Percentiles rank a stretch among this genome's conserved stretches.
phyloP scores from a whole-genome alignment of 1,284 basidiomycete species.

The Volvariella surrecta region DNA sequence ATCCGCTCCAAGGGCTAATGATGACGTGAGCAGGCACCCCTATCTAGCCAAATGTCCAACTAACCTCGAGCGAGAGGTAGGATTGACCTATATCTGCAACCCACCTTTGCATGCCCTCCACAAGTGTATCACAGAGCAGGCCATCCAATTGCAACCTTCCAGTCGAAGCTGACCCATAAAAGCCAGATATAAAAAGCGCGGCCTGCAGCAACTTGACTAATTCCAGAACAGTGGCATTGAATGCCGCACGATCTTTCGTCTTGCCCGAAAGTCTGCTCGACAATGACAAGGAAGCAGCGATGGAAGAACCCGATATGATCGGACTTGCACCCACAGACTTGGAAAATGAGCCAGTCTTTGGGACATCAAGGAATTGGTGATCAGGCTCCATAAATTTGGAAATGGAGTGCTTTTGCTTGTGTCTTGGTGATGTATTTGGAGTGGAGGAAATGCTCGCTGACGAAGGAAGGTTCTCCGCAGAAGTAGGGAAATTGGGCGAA shows the following conservation, averaged over 20 bases:
- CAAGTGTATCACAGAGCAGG: conserved; percentile 65
- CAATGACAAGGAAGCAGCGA: conserved; percentile 5
- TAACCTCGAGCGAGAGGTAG: conserved; percentile 52
- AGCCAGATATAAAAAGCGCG: conserved; percentile 58
- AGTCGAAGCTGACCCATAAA: conserved; percentile 25
- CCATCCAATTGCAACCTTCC: conserved; percentile 36
- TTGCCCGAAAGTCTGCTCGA: conserved; percentile 9
- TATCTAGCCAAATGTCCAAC: conserved; percentile 11
- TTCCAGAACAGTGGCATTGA: conserved; percentile 60
- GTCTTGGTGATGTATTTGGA: conserved; percentile 11
- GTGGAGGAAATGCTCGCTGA: conserved; percentile 14
- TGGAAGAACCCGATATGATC: conserved; percentile 1
- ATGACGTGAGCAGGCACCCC: conserved; percentile 5
- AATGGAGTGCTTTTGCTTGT: conserved; percentile 14
- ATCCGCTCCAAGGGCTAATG: conserved; percentile 58
- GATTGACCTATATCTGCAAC: conserved; percentile 53
- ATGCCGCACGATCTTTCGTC: conserved; percentile 27
- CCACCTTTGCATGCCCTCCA: conserved; percentile 63
- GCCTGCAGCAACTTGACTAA: conserved; percentile 67
- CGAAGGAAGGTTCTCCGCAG: conserved; percentile 18
- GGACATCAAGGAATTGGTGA: conserved; percentile 3
- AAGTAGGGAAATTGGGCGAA: conserved; percentile 15
- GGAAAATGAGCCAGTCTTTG: conserved; percentile 12
- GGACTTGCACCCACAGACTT: conserved; percentile 10
- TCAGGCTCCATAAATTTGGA: conserved; percentile 5